phyloP scores from a whole-genome alignment of 2,329 filamentous ascomycete genomes.

The Xylaria sp. region DNA sequence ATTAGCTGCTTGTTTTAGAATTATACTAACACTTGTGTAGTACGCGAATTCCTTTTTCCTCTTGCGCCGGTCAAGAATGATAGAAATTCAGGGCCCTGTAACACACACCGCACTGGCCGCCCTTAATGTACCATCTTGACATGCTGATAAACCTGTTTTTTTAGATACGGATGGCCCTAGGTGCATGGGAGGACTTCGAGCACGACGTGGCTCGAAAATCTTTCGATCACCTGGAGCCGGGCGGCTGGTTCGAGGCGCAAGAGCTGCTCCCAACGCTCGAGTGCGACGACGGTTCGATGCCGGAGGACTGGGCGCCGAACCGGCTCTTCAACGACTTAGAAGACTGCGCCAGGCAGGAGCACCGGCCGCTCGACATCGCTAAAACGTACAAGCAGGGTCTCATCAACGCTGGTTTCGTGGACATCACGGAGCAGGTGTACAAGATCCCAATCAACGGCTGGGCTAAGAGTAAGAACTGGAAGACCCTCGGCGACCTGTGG shows the following conservation, averaged over 20 bases:
- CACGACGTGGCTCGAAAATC: slow-evolving; percentile 62
- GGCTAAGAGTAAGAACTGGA: slow-evolving; percentile 58
- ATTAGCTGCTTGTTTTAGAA: not conserved
- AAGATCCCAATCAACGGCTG: slow-evolving; percentile 61
- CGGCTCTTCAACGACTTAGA: slow-evolving; percentile 55
- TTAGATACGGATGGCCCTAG: slow-evolving; percentile 57
- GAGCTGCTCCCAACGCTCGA: slow-evolving; percentile 54
- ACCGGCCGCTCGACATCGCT: slow-evolving; percentile 53
- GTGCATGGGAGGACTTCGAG: slow-evolving; percentile 61
- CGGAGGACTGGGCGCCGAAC: slow-evolving; percentile 51
- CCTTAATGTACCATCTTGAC: not conserved
- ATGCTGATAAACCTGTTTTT: slow-evolving; percentile 4
- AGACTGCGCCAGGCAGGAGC: slow-evolving; percentile 51
- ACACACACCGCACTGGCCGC: not conserved
- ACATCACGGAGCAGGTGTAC: slow-evolving; percentile 59
- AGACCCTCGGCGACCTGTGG: slow-evolving; percentile 58
- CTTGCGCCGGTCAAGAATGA: not conserved
- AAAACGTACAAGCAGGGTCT: slow-evolving; percentile 51
- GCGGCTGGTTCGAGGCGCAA: slow-evolving; percentile 66
- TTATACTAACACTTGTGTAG: slow-evolving; percentile 1
- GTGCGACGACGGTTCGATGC: slow-evolving; percentile 59
- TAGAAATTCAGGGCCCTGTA: not conserved
- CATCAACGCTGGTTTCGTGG: slow-evolving; percentile 63
- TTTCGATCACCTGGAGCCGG: slow-evolving; percentile 60
- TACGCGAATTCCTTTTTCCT: slow-evolving; percentile 3